A percentile compares a stretch with the other conserved stretches of the same genome.
phyloP scores from a whole-genome alignment of 345 rosid genomes.

The Angophora floribunda region DNA sequence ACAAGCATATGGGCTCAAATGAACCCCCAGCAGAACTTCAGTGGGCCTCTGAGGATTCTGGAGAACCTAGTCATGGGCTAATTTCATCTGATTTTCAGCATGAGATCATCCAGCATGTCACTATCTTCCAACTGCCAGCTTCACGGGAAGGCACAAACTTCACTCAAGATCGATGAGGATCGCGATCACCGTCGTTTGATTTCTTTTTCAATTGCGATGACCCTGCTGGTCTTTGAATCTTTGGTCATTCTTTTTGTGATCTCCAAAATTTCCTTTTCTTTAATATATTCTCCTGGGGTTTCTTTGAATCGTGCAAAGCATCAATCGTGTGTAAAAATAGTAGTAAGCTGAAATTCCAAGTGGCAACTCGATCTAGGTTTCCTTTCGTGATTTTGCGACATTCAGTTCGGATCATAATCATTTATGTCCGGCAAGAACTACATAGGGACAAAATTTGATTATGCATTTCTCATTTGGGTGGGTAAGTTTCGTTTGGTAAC shows the following conservation, averaged over 20 bases:
- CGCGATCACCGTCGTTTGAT: not conserved
- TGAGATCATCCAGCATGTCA: not conserved
- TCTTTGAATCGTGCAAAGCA: not conserved
- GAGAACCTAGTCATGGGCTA: not conserved
- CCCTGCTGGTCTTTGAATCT: not conserved
- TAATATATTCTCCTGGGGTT: not conserved
- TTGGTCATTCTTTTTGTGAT: not conserved
- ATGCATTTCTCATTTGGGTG: too few relatives aligned
- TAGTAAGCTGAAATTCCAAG: not conserved
- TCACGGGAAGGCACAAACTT: not conserved
- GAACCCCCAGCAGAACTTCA: rapidly evolving
- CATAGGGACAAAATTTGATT: too few relatives aligned
- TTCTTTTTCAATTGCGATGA: not conserved
- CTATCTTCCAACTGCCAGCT: not conserved
- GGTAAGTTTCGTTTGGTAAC: too few relatives aligned
- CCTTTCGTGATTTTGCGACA: not conserved
- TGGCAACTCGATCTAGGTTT: not conserved
- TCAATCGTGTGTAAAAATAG: not conserved
- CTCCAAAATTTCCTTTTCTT: too few relatives aligned
- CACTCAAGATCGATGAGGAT: not conserved
- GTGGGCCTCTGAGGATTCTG: not conserved
- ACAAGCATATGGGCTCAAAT: not conserved
- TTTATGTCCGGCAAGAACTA: too few relatives aligned
- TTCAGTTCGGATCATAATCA: not conserved
- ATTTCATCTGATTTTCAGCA: not conserved